These are phyloP conservation scores for Rhytidiadelphus loreus DNA, from an alignment of 225 moss, liverwort and hornwort species.

Conservation along the genomic window DNA sequence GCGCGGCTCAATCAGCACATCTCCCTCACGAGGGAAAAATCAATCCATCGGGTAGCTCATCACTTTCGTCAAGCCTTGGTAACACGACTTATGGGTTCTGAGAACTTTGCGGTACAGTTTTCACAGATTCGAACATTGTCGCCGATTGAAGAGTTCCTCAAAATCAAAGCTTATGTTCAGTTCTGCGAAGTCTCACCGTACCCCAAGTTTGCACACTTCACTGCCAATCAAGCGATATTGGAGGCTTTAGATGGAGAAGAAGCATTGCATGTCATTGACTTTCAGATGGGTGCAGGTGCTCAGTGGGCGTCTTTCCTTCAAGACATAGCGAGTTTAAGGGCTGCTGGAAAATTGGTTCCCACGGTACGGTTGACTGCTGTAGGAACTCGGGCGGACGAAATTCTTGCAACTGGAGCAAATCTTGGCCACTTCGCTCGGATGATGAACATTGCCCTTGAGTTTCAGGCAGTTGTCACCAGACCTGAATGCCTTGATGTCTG, in stretches of 20 bases:
- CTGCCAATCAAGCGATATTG: conserved; percentile 50
- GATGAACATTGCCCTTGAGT: conserved; percentile 36
- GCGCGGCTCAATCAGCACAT: conserved; percentile 65
- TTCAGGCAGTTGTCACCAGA: conserved; percentile 37
- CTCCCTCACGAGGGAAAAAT: conserved; percentile 30
- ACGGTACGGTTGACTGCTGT: conserved; percentile 35
- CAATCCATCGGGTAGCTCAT: conserved; percentile 49
- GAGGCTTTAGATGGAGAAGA: conserved; percentile 43
- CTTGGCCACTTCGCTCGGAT: conserved; percentile 34
- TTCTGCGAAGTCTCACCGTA: conserved; percentile 53
- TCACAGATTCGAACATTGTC: conserved; percentile 6
- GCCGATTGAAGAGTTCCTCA: conserved; percentile 25
- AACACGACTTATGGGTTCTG: conserved; percentile 10
- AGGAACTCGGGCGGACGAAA: conserved; percentile 23
- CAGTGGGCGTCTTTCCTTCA: conserved; percentile 59
- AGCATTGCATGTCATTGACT: conserved; percentile 43
- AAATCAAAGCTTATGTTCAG: conserved; percentile 30
- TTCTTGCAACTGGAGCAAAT: conserved; percentile 37
- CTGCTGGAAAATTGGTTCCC: conserved; percentile 15
- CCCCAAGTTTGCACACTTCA: conserved; percentile 51
- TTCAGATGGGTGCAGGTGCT: conserved; percentile 47
- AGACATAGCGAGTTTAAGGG: conserved; percentile 31
- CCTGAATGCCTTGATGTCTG: conserved; percentile 39
- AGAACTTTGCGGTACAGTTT: conserved; percentile 6
- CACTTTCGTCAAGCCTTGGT: conserved; percentile 40